phyloP scores from a whole-genome alignment of 2,329 filamentous ascomycete species.

The Lasiodiplodia sp. region DNA sequence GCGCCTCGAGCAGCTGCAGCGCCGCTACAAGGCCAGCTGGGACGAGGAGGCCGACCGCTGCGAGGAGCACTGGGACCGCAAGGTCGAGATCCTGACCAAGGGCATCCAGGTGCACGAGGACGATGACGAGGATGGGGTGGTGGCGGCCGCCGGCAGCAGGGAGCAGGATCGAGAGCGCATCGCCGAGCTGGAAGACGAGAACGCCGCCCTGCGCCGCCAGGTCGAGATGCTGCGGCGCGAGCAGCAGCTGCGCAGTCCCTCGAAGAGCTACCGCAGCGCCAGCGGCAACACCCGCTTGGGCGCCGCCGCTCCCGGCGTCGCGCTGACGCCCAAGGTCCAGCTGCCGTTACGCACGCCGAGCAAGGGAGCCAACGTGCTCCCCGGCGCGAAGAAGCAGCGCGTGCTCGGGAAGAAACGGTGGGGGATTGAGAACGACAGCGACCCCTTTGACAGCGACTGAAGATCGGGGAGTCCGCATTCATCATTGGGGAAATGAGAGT shows the following conservation, averaged over 20 bases:
- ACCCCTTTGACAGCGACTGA: constrained; percentile 25
- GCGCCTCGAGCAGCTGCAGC: constrained; percentile 75
- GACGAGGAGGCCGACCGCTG: constrained; percentile 78
- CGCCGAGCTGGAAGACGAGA: constrained; percentile 55
- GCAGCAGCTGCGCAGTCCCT: constrained; percentile 37
- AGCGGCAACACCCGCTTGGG: background rate
- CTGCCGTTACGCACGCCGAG: constrained; percentile 32
- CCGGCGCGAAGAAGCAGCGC: constrained; percentile 55
- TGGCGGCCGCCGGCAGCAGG: constrained; percentile 38
- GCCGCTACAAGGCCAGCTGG: constrained; percentile 80
- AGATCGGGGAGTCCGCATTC: background rate
- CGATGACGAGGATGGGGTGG: constrained; percentile 20
- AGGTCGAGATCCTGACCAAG: constrained; percentile 74
- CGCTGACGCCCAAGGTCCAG: constrained; percentile 9
- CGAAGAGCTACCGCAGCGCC: background rate
- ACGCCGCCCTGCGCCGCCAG: constrained; percentile 50
- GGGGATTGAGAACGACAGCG: constrained; percentile 35
- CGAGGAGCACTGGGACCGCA: constrained; percentile 87
- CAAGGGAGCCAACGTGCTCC: constrained; percentile 46
- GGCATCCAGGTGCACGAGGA: constrained; percentile 53
- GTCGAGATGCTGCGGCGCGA: constrained; percentile 52
- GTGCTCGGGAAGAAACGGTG: constrained; percentile 57
- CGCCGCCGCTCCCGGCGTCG: background rate
- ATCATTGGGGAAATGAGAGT: too few species aligned
- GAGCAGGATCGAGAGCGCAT: constrained; percentile 33